These are phyloP conservation scores for Bimuria novae-zelandiae DNA, from an alignment of 2,329 filamentous ascomycete genomes.

Conservation along the genomic window DNA sequence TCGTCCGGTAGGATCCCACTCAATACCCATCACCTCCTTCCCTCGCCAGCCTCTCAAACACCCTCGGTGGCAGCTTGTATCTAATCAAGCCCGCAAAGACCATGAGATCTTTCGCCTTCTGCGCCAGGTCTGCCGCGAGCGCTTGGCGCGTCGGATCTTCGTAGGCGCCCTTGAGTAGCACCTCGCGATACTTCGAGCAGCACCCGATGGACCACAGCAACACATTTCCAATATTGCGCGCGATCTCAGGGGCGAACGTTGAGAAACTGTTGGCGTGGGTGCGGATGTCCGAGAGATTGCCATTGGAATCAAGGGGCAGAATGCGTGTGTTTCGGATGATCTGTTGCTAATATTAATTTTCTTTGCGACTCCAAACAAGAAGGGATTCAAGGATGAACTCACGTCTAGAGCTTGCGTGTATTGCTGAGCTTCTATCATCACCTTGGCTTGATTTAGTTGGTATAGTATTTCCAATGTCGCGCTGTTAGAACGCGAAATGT, in stretches of 20 bases:
- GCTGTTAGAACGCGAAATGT: conserved; percentile 62
- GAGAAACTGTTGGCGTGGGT: conserved; percentile 80
- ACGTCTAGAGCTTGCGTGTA: conserved; percentile 69
- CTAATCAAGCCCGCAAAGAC: conserved; percentile 91
- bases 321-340: conserved; percentile 76
- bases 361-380: neutral
- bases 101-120: conserved; percentile 87
- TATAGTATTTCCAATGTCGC: conserved; percentile 64
- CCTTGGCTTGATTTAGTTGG: conserved; percentile 64
- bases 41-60: conserved; percentile 86
- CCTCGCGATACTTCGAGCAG: conserved; percentile 74
- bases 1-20: neutral
- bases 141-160: conserved; percentile 64
- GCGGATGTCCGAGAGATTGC: conserved; percentile 79
- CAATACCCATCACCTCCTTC: conserved; percentile 59
- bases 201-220: conserved; percentile 92
- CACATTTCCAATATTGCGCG: conserved; percentile 86
- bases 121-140: conserved; percentile 69
- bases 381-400: conserved; percentile 52
- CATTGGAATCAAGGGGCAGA: conserved; percentile 75
- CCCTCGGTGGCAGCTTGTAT: conserved; percentile 82
- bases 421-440: conserved; percentile 60
- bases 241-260: conserved; percentile 75
- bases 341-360: conserved; percentile 49
- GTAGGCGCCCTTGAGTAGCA: conserved; percentile 70